These are phyloP conservation scores for Starmerella powellii DNA, from an alignment of 805 yeast genomes.

Conservation along the genomic window DNA sequence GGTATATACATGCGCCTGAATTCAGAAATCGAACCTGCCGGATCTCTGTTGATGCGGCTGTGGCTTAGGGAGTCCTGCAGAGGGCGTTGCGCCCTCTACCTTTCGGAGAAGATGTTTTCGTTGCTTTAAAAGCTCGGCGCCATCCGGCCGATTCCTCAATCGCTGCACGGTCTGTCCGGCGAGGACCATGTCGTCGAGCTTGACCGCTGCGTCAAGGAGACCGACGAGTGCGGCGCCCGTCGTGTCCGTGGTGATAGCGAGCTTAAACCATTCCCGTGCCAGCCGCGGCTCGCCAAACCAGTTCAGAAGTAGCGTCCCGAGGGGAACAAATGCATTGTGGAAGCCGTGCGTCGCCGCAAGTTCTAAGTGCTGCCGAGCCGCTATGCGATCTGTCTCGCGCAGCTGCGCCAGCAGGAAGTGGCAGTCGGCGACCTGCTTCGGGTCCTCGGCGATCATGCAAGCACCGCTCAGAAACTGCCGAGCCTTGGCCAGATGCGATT, in stretches of 20 bases:
- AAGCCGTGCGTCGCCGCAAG: slow-evolving; percentile 68
- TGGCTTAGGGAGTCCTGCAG: no score
- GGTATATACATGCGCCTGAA: no score
- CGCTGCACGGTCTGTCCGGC: slow-evolving; percentile 7
- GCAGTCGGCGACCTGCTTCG: slow-evolving; percentile 46
- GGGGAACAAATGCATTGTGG: slow-evolving; percentile 56
- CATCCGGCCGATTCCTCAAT: slow-evolving; percentile 7
- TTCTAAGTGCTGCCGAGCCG: slow-evolving; percentile 63
- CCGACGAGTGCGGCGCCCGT: slow-evolving; percentile 23
- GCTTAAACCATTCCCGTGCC: slow-evolving; percentile 72
- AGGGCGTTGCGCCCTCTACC: background rate
- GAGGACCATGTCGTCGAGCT: slow-evolving; percentile 9
- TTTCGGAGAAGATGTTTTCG: background rate
- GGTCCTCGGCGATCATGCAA: slow-evolving; percentile 44
- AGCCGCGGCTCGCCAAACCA: slow-evolving; percentile 49
- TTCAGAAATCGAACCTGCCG: slow-evolving; percentile 5
- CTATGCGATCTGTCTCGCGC: slow-evolving; percentile 47
- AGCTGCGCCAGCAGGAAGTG: slow-evolving; percentile 70
- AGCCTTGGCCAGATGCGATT: slow-evolving; percentile 41
- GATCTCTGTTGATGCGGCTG: slow-evolving; percentile 1
- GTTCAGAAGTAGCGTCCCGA: slow-evolving; percentile 73
- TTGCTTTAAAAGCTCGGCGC: background rate
- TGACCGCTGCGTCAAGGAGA: slow-evolving; percentile 19
- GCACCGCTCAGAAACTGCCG: slow-evolving; percentile 49
- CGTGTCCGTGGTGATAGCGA: slow-evolving; percentile 38